Conservation (phyloP, 1,284 basidiomycete species). For the Neotropicomus parvogracilis region DNA sequence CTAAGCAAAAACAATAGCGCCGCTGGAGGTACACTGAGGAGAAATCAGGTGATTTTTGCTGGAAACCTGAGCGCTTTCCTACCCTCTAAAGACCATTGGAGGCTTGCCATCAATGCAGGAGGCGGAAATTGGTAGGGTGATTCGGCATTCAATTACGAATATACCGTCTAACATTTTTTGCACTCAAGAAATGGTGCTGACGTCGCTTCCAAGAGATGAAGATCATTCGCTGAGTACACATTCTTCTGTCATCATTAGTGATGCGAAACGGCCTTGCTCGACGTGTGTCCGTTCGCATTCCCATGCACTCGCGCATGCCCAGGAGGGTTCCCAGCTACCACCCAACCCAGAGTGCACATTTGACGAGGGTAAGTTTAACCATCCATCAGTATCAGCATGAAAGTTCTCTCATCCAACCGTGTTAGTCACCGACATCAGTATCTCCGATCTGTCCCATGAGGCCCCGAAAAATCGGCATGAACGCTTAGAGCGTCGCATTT, state of each 20-base stretch:
- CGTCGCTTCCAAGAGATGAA: slow-evolving; percentile 9
- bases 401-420: background rate
- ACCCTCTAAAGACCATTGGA: slow-evolving; percentile 8
- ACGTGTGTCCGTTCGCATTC: slow-evolving; percentile 62
- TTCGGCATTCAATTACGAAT: slow-evolving; percentile 1
- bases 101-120: slow-evolving; percentile 54
- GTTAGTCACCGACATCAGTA: slow-evolving; percentile 7
- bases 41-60: slow-evolving; percentile 47
- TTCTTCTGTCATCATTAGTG: slow-evolving; percentile 37
- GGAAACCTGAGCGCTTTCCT: background rate
- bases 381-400: background rate
- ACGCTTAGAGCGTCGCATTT: slow-evolving; percentile 60
- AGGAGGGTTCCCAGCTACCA: slow-evolving; percentile 49
- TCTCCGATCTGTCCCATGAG: slow-evolving; percentile 30
- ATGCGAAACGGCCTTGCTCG: slow-evolving; percentile 67
- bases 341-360: slow-evolving; percentile 62
- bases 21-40: slow-evolving; percentile 42
- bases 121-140: slow-evolving; percentile 63
- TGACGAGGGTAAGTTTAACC: slow-evolving; percentile 48
- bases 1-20: slow-evolving; percentile 2
- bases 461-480: slow-evolving; percentile 60
- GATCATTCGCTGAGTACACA: slow-evolving; percentile 4
- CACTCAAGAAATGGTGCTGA: slow-evolving; percentile 58
- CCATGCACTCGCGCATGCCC: slow-evolving; percentile 55
- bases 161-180: background rate